Evolutionary conservation across 306 rosid species (phyloP), one percentile per base, ranked within the genome.

Genomic region (Astragalus membranaceus): DNA sequence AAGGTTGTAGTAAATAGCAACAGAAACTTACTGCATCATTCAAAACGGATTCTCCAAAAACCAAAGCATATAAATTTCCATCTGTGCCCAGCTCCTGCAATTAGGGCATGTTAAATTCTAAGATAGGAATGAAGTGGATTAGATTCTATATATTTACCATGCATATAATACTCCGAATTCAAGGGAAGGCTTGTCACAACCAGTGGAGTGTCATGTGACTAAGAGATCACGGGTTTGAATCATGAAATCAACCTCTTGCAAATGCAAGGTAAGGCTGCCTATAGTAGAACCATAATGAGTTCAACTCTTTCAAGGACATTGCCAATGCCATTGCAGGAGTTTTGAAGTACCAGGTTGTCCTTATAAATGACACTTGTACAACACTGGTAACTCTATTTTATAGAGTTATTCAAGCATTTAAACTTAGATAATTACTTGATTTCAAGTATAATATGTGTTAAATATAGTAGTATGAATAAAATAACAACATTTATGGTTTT

Each of bases 31-130:
- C 99, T 2, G 97, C 97, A 77, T 94, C 97, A 82, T 94, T 94
- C 88, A 94, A 72, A 75, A 94, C 99, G 47, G 99, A 94, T 79
- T 94, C 99, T 76, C 99, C 97, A 79, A 94, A 94, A 73, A 94
- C 99, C 84, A 94, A 82, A 49, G 99, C 99, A 87, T 94, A 94
- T 61, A 94, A 84, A 80, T 94, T 94, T 76, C 59, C 84, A 78
- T 91, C 97, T 7, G 96, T 81, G 80, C 99, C 97, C 74, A 94
- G 96, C 85, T 94, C 97, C 99, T 91, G 73, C 67, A 84, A 72
- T 81, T 49, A 37, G 75, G 10, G 60, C 55, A 60, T 26, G 69
- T 23, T 16, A 64, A 75, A 60, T 16, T 33, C 57, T 11, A 16
- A 51, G 49, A 65, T 64, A 35, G 46, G 29, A 70, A 78, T 20